Percentiles rank a stretch among this genome's conserved stretches.
These are phyloP conservation scores for Penicillium sp. DNA, from an alignment of 2,329 filamentous ascomycete species.

Conservation along the genomic window DNA sequence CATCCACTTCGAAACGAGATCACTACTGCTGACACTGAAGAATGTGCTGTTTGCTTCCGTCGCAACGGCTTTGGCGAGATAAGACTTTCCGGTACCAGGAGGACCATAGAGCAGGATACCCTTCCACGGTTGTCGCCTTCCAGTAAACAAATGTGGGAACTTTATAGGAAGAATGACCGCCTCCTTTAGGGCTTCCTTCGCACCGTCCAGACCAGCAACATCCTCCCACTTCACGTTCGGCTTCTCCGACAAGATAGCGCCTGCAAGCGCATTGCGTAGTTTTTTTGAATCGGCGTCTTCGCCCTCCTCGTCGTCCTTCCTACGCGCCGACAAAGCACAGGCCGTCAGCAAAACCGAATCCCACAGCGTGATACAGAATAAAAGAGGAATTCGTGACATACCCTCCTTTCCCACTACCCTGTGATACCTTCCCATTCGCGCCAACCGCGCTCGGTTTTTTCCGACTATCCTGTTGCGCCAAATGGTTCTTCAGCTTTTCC, in stretches of 20 bases:
- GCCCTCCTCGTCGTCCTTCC: conserved; percentile 61
- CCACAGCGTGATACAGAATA: background rate
- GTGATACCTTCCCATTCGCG: conserved; percentile 55
- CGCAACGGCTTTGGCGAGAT: conserved; percentile 94
- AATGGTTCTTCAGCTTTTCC: conserved; percentile 93
- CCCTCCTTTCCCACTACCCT: conserved; percentile 61
- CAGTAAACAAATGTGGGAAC: conserved; percentile 94
- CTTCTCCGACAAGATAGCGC: conserved; percentile 92
- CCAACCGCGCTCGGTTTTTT: conserved; percentile 58
- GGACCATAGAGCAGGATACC: conserved; percentile 95
- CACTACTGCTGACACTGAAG: conserved; percentile 96
- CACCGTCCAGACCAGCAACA: conserved; percentile 89
- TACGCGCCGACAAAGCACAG: conserved; percentile 23
- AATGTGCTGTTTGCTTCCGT: conserved; percentile 99
- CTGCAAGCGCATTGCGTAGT: conserved; percentile 83
- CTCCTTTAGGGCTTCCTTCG: conserved; percentile 97
- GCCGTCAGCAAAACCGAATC: background rate
- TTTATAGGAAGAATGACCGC: conserved; percentile 98
- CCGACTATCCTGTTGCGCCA: conserved; percentile 66
- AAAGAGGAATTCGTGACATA: conserved; percentile 36
- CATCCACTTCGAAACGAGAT: conserved; percentile 99
- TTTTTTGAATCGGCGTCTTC: conserved; percentile 95
- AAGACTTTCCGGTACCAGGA: conserved; percentile 96
- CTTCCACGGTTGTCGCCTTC: conserved; percentile 97
- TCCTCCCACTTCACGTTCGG: conserved; percentile 98